Evolutionary conservation across 2,329 filamentous ascomycete species (phyloP).

Genomic region (Magnaporthales sp.): DNA sequence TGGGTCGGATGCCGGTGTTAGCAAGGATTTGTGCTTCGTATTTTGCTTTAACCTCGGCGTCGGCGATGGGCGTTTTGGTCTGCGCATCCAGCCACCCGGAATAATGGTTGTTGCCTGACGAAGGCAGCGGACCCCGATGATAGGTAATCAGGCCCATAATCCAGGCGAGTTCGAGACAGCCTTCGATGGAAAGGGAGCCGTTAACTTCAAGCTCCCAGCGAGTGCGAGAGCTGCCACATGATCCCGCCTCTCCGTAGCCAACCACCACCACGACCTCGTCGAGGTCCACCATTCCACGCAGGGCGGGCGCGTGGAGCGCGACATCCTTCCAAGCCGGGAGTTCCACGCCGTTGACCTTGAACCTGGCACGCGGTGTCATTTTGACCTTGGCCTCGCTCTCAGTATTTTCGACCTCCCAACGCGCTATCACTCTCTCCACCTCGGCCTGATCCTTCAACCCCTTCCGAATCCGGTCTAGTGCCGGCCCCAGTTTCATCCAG

Average conservation of each 20-base stretch:
- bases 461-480: conserved; percentile 13
- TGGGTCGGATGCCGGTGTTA: conserved; percentile 23
- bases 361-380: conserved; percentile 7
- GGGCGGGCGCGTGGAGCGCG: conserved; percentile 11
- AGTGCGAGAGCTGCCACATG: conserved; percentile 62
- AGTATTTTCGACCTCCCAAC: conserved; percentile 12
- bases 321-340: conserved; percentile 10
- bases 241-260: conserved; percentile 32
- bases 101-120: conserved; percentile 52
- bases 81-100: conserved; percentile 42
- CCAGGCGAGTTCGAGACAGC: conserved; percentile 66
- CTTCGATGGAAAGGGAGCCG: conserved; percentile 60
- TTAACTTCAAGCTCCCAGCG: conserved; percentile 67
- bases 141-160: conserved; percentile 67
- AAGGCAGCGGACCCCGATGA: conserved; percentile 23
- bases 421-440: conserved; percentile 12
- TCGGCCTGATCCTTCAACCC: conserved; percentile 13
- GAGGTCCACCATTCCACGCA: conserved; percentile 29
- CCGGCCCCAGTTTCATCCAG: conserved; percentile 18
- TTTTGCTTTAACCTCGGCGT: conserved; percentile 19
- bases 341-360: conserved; percentile 8
- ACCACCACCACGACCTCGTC: conserved; percentile 26
- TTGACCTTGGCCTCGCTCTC: conserved; percentile 1
- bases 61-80: conserved; percentile 17
- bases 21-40: conserved; percentile 22